Percentiles rank a stretch among this genome's conserved stretches.
phyloP scores from a whole-genome alignment of 164 flowering plant genomes.

The Vitis labrusca region DNA sequence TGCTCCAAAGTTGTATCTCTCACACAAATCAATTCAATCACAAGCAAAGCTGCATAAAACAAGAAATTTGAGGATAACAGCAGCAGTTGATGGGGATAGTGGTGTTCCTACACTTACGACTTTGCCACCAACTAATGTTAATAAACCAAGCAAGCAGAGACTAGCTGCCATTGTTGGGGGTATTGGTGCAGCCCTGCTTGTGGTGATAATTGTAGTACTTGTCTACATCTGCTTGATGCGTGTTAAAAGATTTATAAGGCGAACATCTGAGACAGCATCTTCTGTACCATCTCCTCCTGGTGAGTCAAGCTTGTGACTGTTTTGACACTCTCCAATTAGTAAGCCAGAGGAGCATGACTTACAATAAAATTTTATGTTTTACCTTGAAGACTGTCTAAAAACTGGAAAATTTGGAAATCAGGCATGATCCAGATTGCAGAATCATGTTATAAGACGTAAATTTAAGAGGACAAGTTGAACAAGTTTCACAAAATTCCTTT shows the following conservation, averaged over 20 bases:
- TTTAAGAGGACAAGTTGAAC: too few species aligned
- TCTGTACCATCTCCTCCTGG: conserved; percentile 41
- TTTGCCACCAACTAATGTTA: conserved; percentile 17
- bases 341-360: too few species aligned
- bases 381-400: not conserved
- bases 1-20: conserved; percentile 15
- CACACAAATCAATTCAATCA: conserved; percentile 10
- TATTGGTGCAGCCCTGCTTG: conserved; percentile 37
- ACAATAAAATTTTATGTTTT: too few species aligned
- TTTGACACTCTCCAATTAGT: too few species aligned
- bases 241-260: conserved; percentile 27
- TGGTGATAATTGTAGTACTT: conserved; percentile 26
- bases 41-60: conserved; percentile 15
- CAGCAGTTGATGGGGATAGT: conserved; percentile 25
- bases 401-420: too few species aligned
- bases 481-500: too few species aligned
- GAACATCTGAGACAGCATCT: conserved; percentile 42
- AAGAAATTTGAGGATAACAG: conserved; percentile 21
- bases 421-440: too few species aligned
- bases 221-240: conserved; percentile 46
- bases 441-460: too few species aligned
- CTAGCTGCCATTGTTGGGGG: conserved; percentile 36
- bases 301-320: conserved; percentile 11
- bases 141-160: conserved; percentile 29
- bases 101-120: conserved; percentile 43